Percentiles rank a stretch among this genome's conserved stretches.
Conservation (phyloP, 352 stramenopile species). For the Blastocystis sp. region DNA sequence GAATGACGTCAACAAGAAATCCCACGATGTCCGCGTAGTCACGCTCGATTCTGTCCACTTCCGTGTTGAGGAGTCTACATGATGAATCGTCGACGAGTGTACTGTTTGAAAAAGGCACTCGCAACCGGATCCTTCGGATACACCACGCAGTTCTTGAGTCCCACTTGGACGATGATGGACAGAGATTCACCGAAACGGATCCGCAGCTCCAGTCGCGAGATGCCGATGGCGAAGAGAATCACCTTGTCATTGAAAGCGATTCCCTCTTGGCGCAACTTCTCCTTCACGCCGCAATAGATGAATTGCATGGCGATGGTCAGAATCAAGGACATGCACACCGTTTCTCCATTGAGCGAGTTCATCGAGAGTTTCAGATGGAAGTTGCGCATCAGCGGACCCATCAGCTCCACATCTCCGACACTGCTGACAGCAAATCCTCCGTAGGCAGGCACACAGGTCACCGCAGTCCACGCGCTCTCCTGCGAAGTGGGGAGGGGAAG, state of each 20-base stretch:
- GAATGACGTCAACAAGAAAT: conserved; percentile 22
- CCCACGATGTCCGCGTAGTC: not conserved
- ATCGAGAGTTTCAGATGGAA: not conserved
- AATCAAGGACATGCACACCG: not conserved
- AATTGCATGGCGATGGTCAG: conserved; percentile 16
- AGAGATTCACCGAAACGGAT: not conserved
- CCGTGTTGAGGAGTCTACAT: not conserved
- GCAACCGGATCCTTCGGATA: not conserved
- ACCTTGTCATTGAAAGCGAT: not conserved
- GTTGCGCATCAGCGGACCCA: not conserved
- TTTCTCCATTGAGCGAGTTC: not conserved
- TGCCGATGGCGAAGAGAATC: not conserved
- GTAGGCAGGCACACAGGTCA: not conserved
- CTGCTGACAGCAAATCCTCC: not conserved
- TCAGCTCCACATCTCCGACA: not conserved
- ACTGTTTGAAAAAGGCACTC: not conserved
- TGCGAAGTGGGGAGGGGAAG: not conserved
- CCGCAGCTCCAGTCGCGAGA: not conserved
- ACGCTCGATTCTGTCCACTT: not conserved
- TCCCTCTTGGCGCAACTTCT: not conserved
- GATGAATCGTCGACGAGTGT: not conserved
- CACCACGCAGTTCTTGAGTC: not conserved
- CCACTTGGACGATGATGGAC: not conserved
- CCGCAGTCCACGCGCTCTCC: not conserved
- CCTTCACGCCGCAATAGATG: not conserved